These are phyloP conservation scores for Phaeosphaeria sp. DNA, from an alignment of 2,329 filamentous ascomycete species.

Conservation along the genomic window DNA sequence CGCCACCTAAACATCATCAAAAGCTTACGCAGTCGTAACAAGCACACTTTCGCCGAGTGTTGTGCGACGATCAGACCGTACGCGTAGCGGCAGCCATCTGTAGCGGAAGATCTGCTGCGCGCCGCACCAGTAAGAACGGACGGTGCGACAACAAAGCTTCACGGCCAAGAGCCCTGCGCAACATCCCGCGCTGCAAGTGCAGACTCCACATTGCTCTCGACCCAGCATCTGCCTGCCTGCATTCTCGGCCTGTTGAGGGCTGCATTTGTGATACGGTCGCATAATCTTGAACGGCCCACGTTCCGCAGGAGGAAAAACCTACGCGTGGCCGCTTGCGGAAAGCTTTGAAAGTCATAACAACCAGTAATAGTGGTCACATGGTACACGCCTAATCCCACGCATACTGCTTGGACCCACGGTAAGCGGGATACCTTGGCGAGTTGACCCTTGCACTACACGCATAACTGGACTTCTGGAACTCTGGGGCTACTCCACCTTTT, in stretches of 20 bases:
- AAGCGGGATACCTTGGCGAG: constrained; percentile 30
- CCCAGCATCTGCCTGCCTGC: constrained; percentile 8
- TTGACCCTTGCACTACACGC: constrained; percentile 13
- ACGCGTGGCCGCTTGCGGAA: constrained; percentile 1
- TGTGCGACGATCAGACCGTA: constrained; percentile 19
- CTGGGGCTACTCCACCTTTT: constrained; percentile 8
- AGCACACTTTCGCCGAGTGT: constrained; percentile 27
- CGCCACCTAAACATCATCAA: constrained; percentile 27
- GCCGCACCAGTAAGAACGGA: constrained; percentile 27
- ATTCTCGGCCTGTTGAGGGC: not conserved
- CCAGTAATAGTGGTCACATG: constrained; percentile 33
- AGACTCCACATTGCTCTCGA: constrained; percentile 19
- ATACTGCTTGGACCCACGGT: constrained; percentile 23
- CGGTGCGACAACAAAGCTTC: constrained; percentile 16
- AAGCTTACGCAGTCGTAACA: constrained; percentile 26
- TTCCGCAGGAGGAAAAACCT: constrained; percentile 3
- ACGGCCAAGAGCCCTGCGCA: constrained; percentile 31
- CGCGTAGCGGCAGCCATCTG: constrained; percentile 17
- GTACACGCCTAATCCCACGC: constrained; percentile 33
- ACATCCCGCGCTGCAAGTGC: constrained; percentile 39
- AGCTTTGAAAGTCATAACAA: constrained; percentile 17
- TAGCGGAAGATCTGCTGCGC: constrained; percentile 22
- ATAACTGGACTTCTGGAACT: constrained; percentile 11
- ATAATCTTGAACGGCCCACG: constrained; percentile 15
- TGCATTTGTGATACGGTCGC: constrained; percentile 1